Evolutionary conservation across 441 rosid genomes (phyloP), one percentile per base, ranked within the genome.

Genomic region (Corymbia citriodora): DNA sequence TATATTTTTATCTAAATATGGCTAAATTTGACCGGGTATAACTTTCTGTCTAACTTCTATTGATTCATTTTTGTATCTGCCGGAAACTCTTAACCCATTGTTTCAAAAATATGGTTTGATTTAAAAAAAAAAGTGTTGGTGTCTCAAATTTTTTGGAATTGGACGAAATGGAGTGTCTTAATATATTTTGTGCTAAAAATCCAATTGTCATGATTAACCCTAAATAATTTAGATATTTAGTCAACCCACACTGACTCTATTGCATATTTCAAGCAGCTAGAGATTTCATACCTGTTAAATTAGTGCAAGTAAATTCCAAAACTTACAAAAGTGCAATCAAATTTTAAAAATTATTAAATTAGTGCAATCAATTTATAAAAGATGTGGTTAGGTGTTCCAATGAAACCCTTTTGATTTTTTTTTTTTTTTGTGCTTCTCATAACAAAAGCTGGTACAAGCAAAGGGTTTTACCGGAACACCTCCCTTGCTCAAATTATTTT

Each of bases 151-250:
- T 63, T 63, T 29, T 9, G 18, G 8, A 63, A 19, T 74, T 74
- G 29, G 27, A 40, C 9, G 0, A 1, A 72, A 72, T 3, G 3
- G 0, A 19, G 3, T 23, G 27, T 36, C 15, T 36, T 10, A 4
- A 36, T 36, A 72, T 36, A 10, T 36, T 36, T 5, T 72, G 33
- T 9, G 3, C 36, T n/a, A 72, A 72, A 72, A 72, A 72, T 72
- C 27, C 6, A 9, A 36, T 72, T 9, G 18, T 14, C 49, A 11
- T 72, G 45, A 36, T 72, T 72, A 36, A 72, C 49, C 49, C 50
- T 36, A 74, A 29, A 63, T 63, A 63, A 63, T 63, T 63, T 63
- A n/a, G 33, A 63, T 63, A 14, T 29, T 63, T 63, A 63, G 72
- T 63, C 18, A 6, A 63, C 14, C 82, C 49, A 19, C 14, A 12